A percentile compares a stretch with the other conserved stretches of the same genome.
phyloP scores from a whole-genome alignment of 495 filamentous ascomycete genomes.

The Rostrohypoxylon terebratum region DNA sequence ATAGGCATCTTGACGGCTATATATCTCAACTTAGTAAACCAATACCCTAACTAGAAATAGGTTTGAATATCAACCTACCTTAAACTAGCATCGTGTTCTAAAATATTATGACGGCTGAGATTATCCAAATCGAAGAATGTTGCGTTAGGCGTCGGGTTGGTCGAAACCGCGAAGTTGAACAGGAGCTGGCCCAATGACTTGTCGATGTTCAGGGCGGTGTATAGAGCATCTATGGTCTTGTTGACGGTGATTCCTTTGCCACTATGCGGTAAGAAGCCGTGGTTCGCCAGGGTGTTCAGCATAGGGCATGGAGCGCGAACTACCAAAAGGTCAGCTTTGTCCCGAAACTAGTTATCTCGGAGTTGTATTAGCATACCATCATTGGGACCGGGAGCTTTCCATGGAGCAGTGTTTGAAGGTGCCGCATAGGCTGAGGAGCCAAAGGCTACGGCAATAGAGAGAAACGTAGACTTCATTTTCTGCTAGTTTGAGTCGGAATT shows the following conservation, averaged over 20 bases:
- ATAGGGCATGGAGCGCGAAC: slow-evolving; percentile 56
- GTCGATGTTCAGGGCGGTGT: slow-evolving; percentile 59
- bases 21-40: slow-evolving; percentile 9
- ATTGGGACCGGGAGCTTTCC: slow-evolving; percentile 22
- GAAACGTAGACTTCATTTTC: slow-evolving; percentile 39
- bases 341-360: slow-evolving; percentile 22
- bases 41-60: no score
- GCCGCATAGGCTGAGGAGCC: slow-evolving; percentile 20
- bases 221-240: slow-evolving; percentile 52
- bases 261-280: slow-evolving; percentile 52
- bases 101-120: slow-evolving; percentile 59
- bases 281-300: slow-evolving; percentile 56
- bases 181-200: slow-evolving; percentile 50
- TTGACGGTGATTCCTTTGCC: slow-evolving; percentile 56
- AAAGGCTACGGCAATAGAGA: slow-evolving; percentile 28
- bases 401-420: slow-evolving; percentile 7
- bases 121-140: slow-evolving; percentile 62
- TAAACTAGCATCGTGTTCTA: slow-evolving; percentile 66
- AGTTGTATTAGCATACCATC: slow-evolving; percentile 43
- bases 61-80: slow-evolving; percentile 50
- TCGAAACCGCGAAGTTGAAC: slow-evolving; percentile 56
- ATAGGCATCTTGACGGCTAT: slow-evolving; percentile 58
- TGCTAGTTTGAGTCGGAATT: neutral
- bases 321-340: slow-evolving; percentile 31
- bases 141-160: slow-evolving; percentile 63